Evolutionary conservation across 139 green algal species (phyloP).

Genomic region (Nannochloris sp.): DNA sequence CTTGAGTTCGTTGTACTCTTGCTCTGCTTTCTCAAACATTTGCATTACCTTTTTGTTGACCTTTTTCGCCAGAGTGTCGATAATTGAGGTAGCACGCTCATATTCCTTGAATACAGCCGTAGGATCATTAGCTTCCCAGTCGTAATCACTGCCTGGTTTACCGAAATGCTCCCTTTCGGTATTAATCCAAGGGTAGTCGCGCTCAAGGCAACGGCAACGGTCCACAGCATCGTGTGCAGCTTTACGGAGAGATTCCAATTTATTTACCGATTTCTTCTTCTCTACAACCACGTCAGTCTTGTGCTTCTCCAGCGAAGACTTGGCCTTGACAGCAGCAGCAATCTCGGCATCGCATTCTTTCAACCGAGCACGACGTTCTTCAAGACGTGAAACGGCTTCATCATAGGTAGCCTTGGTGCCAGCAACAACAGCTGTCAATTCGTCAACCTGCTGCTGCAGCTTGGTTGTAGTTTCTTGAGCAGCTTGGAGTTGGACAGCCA

Average conservation of each 20-base stretch:
- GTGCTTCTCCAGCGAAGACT: conserved; percentile 11
- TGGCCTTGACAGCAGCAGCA: conserved; percentile 33
- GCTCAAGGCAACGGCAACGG: conserved; percentile 27
- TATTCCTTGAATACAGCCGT: conserved; percentile 32
- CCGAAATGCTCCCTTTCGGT: conserved; percentile 67
- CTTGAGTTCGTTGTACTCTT: conserved; percentile 72
- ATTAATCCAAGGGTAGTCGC: conserved; percentile 73
- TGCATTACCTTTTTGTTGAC: conserved; percentile 80
- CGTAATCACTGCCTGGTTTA: conserved; percentile 66
- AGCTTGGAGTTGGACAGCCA: conserved; percentile 52
- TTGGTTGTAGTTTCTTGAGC: conserved; percentile 22
- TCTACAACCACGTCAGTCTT: conserved; percentile 31
- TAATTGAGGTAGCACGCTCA: conserved; percentile 15
- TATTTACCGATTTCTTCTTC: conserved; percentile 43
- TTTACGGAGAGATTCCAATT: conserved; percentile 28
- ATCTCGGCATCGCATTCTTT: conserved; percentile 77
- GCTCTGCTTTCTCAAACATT: conserved; percentile 88
- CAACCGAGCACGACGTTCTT: conserved; percentile 39
- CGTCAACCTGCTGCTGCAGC: conserved; percentile 36
- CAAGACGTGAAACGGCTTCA: conserved; percentile 32
- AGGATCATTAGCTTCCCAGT: conserved; percentile 51
- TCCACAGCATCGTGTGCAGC: conserved; percentile 14
- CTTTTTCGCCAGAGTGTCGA: conserved; percentile 32
- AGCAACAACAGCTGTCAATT: conserved; percentile 25
- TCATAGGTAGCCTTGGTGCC: conserved; percentile 33